A percentile compares a stretch with the other conserved stretches of the same genome.
Evolutionary conservation across 2,329 filamentous ascomycete species (phyloP).

Genomic region (Seiridium unicorne): DNA sequence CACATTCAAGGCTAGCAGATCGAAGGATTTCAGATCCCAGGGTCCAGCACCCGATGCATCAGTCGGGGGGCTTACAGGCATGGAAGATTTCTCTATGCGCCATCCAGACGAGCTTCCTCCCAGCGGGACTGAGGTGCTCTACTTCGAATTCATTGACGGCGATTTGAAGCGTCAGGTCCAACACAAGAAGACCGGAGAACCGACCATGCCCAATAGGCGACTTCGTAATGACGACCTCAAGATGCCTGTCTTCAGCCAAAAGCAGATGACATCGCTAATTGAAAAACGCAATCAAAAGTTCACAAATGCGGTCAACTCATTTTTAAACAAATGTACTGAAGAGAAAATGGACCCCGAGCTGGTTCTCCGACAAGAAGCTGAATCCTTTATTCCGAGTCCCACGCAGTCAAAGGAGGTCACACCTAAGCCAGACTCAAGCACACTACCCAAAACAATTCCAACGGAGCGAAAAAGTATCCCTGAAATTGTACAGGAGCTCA

Average conservation of each 20-base stretch:
- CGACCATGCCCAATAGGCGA: constrained; percentile 64
- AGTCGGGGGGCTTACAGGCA: constrained; percentile 54
- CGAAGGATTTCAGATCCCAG: constrained; percentile 48
- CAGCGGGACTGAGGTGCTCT: constrained; percentile 65
- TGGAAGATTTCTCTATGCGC: constrained; percentile 35
- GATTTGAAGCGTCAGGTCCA: constrained; percentile 81
- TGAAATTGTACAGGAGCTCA: constrained; percentile 83
- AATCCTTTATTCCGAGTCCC: constrained; percentile 61
- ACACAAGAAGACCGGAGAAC: constrained; percentile 70
- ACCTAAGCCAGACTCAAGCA: constrained; percentile 32
- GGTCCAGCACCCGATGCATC: constrained; percentile 53
- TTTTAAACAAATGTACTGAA: constrained; percentile 70
- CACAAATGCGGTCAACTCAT: constrained; percentile 69
- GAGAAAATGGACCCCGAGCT: constrained; percentile 66
- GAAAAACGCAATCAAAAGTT: constrained; percentile 89
- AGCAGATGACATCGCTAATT: constrained; percentile 85
- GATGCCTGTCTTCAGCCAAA: constrained; percentile 90
- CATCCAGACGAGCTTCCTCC: constrained; percentile 27
- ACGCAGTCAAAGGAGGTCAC: constrained; percentile 38
- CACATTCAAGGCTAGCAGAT: constrained; percentile 57
- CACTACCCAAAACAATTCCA: constrained; percentile 71
- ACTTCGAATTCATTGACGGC: constrained; percentile 91
- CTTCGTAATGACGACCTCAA: constrained; percentile 77
- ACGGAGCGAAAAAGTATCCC: constrained; percentile 75
- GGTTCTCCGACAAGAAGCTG: constrained; percentile 56